These are phyloP conservation scores for Oryza nivara DNA, from an alignment of 176 grass and related monocot genomes.

Conservation along the genomic window DNA sequence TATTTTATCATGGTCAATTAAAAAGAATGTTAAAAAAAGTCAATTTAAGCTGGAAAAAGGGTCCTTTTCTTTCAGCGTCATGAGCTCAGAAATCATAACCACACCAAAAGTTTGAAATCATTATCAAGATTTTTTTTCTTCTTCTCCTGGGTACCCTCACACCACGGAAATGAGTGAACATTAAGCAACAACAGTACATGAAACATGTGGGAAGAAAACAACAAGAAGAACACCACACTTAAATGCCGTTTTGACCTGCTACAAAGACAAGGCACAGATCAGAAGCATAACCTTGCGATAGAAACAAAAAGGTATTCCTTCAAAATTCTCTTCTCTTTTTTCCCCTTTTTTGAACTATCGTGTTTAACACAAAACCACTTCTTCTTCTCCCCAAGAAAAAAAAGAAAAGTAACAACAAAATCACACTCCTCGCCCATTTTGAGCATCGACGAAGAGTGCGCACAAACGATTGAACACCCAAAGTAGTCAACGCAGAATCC, in stretches of 20 bases:
- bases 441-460: background rate
- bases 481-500: background rate
- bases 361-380: background rate
- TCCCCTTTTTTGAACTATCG: no score
- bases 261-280: background rate
- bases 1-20: background rate
- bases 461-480: background rate
- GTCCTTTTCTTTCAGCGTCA: background rate
- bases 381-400: background rate
- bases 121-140: background rate
- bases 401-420: background rate
- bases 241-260: background rate
- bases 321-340: no score
- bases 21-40: background rate
- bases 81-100: background rate
- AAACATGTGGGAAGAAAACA: background rate
- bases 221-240: background rate
- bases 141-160: background rate
- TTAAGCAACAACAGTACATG: conserved; percentile 9
- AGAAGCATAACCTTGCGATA: background rate
- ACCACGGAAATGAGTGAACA: background rate
- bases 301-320: background rate
- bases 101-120: background rate
- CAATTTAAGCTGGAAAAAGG: background rate
- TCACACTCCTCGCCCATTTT: background rate